Evolutionary conservation across 2,329 filamentous ascomycete species (phyloP), one percentile per base, ranked within the genome.

Genomic region (Pseudogymnoascus sp.): DNA sequence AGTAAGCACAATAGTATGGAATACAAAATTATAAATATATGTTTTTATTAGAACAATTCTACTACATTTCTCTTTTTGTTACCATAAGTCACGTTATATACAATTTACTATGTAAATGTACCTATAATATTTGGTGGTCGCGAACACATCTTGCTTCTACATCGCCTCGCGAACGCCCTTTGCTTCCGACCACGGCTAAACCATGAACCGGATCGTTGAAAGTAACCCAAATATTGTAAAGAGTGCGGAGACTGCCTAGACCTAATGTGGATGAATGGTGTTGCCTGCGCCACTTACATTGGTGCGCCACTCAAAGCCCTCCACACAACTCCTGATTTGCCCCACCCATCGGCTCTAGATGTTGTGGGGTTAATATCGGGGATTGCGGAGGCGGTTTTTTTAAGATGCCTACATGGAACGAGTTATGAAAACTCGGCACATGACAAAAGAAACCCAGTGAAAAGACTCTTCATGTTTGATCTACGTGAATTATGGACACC

Each of bases 1-100:
- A 46, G 42, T 46, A 46, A 46, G 25, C 46, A 53, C 46, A 53
- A 53, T 53, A 53, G 28, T 14, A 56, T 31, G 25, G 18, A 56
- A 56, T 56, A 5, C n/a, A 34, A 56, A 56, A 18, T 56, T 56
- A n/a, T 18, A 34, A 34, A 56, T 11, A 56, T 34, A 18, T 34
- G n/a, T 16, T 18, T 34, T 53, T 5, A 23, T 23, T 23, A 23
- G 3, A 23, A 23, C 21, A 23, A 23, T 23, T 23, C 21, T 23
- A 23, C 21, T 23, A 23, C 21, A 23, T 23, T 23, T 23, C 21
- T 23, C 21, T 23, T 23, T 23, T 23, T 23, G 21, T 23, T 23
- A 23, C 3, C 21, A 23, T 23, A 23, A 23, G 21, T 23, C 21
- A 23, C 21, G 21, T 23, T 23, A 23, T 23, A 23, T 23, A 23